Conservation (phyloP, 768 basidiomycete species). For the Pleurotus pulmonarius region DNA sequence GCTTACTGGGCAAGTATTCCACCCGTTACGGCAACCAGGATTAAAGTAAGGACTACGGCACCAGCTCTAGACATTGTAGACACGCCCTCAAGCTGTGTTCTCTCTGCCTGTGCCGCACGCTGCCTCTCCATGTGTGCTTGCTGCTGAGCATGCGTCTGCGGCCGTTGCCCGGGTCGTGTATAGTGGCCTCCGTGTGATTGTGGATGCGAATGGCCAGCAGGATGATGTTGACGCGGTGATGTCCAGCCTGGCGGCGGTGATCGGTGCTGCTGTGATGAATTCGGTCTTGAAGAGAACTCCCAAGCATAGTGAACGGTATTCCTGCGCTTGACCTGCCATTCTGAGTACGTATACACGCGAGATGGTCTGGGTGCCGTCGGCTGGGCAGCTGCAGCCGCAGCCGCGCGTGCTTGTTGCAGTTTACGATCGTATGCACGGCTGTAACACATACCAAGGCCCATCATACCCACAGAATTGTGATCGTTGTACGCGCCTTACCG, state of each 20-base stretch:
- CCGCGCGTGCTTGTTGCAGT: constrained; percentile 24
- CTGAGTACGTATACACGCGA: constrained; percentile 12
- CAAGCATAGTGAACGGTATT: constrained; percentile 11
- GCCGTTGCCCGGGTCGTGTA: background rate
- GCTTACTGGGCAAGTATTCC: no score
- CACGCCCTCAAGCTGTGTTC: constrained; percentile 21
- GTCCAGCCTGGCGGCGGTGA: constrained; percentile 7
- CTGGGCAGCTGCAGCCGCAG: constrained; percentile 9
- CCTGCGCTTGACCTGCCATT: constrained; percentile 17
- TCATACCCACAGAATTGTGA: background rate
- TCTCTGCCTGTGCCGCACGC: constrained; percentile 12
- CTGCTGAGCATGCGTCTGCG: constrained; percentile 4
- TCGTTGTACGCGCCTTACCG: constrained; percentile 18
- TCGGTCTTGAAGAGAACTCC: constrained; percentile 1
- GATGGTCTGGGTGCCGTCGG: constrained; percentile 13
- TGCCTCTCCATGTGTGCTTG: constrained; percentile 1
- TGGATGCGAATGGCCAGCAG: background rate
- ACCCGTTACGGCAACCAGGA: constrained; percentile 7
- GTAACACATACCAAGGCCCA: background rate
- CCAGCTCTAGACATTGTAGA: constrained; percentile 11
- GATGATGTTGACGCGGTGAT: background rate
- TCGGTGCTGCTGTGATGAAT: background rate
- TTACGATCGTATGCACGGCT: constrained; percentile 45
- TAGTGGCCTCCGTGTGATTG: background rate
- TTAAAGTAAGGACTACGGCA: constrained; percentile 17